Evolutionary conservation across 306 rosid species (phyloP).

Genomic region (Erythrophleum fordii): DNA sequence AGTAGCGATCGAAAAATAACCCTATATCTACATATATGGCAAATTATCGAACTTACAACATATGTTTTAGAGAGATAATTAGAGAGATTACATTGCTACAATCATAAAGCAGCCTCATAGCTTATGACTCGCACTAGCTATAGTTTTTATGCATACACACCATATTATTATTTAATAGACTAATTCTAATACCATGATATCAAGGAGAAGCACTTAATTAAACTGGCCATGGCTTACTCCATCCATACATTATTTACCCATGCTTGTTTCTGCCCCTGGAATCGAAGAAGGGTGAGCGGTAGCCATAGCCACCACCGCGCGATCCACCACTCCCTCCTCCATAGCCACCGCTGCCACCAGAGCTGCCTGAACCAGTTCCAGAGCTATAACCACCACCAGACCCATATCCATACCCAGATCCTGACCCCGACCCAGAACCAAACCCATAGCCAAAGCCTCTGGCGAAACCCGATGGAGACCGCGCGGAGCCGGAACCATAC

Average conservation of each 20-base stretch:
- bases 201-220: not conserved
- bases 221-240: not conserved
- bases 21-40: too few species aligned
- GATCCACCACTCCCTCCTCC: not conserved
- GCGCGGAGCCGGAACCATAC: slow-evolving; percentile 82
- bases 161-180: not conserved
- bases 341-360: slow-evolving; percentile 57
- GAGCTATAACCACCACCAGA: slow-evolving; percentile 48
- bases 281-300: slow-evolving; percentile 9
- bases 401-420: slow-evolving; percentile 60
- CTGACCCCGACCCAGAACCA: slow-evolving; percentile 56
- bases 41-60: too few species aligned
- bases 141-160: not conserved
- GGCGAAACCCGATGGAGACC: slow-evolving; percentile 61
- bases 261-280: slow-evolving; percentile 40
- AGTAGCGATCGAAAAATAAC: too few species aligned
- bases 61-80: too few species aligned
- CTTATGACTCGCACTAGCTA: not conserved
- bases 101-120: not conserved
- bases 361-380: not conserved
- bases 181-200: not conserved
- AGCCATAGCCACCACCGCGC: not conserved
- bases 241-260: slow-evolving; percentile 28
- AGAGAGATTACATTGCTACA: too few species aligned
- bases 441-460: slow-evolving; percentile 67